Evolutionary conservation across 2,329 filamentous ascomycete genomes (phyloP).

Genomic region (Ophiostoma fasciatum): DNA sequence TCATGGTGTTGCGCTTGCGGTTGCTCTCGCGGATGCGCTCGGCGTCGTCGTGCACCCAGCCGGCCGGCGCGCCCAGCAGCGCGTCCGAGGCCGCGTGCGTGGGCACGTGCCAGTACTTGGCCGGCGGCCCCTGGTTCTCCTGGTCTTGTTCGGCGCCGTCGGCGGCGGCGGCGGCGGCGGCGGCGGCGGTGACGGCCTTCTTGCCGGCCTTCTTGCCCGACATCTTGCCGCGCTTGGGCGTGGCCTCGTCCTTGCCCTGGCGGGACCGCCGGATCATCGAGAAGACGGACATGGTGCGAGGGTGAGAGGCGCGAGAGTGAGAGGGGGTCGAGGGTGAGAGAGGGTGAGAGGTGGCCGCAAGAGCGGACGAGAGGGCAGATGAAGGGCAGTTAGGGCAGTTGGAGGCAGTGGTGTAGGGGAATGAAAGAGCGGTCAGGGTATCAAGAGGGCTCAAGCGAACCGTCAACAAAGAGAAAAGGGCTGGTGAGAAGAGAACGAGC

Average conservation of each 20-base stretch:
- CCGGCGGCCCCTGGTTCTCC: slow-evolving; percentile 20
- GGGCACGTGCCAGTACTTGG: slow-evolving; percentile 45
- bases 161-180: background rate
- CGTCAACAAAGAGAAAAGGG: too few relatives aligned
- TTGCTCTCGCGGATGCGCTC: slow-evolving; percentile 35
- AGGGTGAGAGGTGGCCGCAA: too few relatives aligned
- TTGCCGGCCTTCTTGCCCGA: slow-evolving; percentile 33
- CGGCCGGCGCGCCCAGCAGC: slow-evolving; percentile 35
- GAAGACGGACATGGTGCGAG: slow-evolving; percentile 39
- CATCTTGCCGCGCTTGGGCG: slow-evolving; percentile 13
- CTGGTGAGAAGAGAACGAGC: too few relatives aligned
- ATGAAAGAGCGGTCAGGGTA: too few relatives aligned
- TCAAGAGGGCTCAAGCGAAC: too few relatives aligned
- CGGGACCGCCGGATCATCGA: slow-evolving; percentile 35
- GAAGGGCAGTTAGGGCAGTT: too few relatives aligned
- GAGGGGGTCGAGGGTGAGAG: background rate
- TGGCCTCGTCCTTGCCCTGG: slow-evolving; percentile 36
- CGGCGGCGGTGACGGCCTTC: too few relatives aligned
- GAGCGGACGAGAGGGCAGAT: too few relatives aligned
- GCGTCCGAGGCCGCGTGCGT: slow-evolving; percentile 47
- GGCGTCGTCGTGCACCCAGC: slow-evolving; percentile 33
- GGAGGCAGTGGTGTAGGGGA: too few relatives aligned
- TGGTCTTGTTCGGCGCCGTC: slow-evolving; percentile 11
- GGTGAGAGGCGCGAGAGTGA: background rate
- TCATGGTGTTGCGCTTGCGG: slow-evolving; percentile 32